phyloP scores from a whole-genome alignment of 345 rosid genomes.

The Cardamine occulta region DNA sequence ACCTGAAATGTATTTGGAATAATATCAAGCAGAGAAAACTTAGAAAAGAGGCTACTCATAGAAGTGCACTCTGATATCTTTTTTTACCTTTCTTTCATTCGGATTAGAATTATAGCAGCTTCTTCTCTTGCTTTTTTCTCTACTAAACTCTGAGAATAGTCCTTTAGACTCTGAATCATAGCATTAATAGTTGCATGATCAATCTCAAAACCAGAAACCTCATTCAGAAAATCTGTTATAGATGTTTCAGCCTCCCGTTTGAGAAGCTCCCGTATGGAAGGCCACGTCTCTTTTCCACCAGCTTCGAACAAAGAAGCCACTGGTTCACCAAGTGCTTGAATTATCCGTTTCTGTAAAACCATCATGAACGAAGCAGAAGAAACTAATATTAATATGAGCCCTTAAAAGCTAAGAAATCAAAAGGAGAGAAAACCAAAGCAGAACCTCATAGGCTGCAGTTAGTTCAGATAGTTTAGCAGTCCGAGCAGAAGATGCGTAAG shows the following conservation, averaged over 20 bases:
- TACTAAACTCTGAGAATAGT: conserved; percentile 59
- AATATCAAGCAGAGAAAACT: conserved; percentile 24
- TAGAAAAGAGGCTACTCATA: not conserved
- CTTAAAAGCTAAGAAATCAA: conserved; percentile 27
- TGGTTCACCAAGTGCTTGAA: conserved; percentile 54
- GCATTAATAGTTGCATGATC: conserved; percentile 47
- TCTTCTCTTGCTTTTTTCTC: conserved; percentile 77
- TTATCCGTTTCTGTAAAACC: conserved; percentile 61
- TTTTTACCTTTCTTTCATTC: conserved; percentile 73
- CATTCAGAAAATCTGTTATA: conserved; percentile 52
- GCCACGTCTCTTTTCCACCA: conserved; percentile 66
- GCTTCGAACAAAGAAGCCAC: conserved; percentile 64
- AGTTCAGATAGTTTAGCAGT: conserved; percentile 62
- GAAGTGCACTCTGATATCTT: not conserved
- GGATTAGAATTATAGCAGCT: conserved; percentile 69
- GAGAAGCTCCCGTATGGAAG: conserved; percentile 67
- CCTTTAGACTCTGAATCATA: conserved; percentile 57
- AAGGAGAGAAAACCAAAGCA: conserved; percentile 18
- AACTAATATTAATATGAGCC: not conserved
- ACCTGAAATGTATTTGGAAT: conserved; percentile 52
- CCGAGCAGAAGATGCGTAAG: conserved; percentile 51
- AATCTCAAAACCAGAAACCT: conserved; percentile 64
- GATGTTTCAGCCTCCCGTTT: conserved; percentile 60
- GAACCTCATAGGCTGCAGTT: conserved; percentile 58
- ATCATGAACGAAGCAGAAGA: conserved; percentile 7